Evolutionary conservation across 2,329 filamentous ascomycete species (phyloP), one percentile per base, ranked within the genome.

Genomic region (Xylaria sp.): DNA sequence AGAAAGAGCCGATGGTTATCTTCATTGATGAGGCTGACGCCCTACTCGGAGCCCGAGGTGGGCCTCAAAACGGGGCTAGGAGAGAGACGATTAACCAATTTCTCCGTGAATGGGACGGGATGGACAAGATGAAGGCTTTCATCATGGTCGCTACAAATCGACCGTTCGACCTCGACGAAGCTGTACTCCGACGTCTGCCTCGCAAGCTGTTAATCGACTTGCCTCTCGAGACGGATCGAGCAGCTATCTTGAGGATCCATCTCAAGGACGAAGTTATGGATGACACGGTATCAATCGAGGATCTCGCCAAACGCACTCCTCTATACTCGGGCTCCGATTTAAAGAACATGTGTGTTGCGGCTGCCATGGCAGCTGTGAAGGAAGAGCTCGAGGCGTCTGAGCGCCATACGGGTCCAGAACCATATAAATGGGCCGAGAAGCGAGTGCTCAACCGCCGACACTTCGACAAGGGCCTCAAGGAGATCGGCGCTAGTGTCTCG

Each of bases 101-200:
- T 79, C 83, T 99, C 59, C 92, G 94, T 63, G 95, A 98, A 79
- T 98, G 95, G 96, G 96, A 98, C 75, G 96, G 96, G 11, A 91
- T 98, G 84, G 84, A 84, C 63, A 92, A 92, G 74, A 87, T 90
- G 56, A 92, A 92, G 20, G 93, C 95, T 2, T 98, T 99, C 79
- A 95, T 99, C 80, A 97, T 99, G 94, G 94, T 98, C 0, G 95
- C 96, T 33, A 98, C 94, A 9, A 98, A 99, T 80, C 87, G 95
- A 10, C 96, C 96, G 0, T 97, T 97, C 76, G 96, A 98, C 76
- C 88, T 99, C 0, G 96, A 99, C 75, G 93, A 96, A 74, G 93
- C 93, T 10, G 92, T 96, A 10, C 85, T 96, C 54, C 86, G 93
- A n/a, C 87, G 92, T 13, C 82, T 94, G 26, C 92, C 92, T 1